phyloP scores from a whole-genome alignment of 495 filamentous ascomycete species.

The Neurospora sp. region DNA sequence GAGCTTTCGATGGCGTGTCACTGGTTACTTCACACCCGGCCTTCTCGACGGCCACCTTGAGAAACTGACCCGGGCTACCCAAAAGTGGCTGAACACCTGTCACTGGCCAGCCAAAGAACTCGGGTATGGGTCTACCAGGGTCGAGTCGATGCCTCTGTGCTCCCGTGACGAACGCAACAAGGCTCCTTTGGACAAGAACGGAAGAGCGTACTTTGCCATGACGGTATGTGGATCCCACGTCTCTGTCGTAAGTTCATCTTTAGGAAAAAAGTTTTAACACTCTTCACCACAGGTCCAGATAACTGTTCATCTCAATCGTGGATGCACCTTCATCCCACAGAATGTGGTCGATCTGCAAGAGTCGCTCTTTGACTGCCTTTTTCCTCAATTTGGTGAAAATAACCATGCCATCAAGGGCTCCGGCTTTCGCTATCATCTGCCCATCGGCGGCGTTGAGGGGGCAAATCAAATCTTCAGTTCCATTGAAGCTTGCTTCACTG shows the following conservation, averaged over 20 bases:
- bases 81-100: not conserved
- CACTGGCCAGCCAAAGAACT: not conserved
- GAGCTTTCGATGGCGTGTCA: not conserved
- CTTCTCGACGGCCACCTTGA: not conserved
- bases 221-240: not conserved
- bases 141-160: not conserved
- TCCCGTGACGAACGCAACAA: not conserved
- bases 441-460: not conserved
- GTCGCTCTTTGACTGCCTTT: not conserved
- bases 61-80: not conserved
- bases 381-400: not conserved
- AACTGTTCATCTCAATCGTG: not conserved
- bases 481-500: not conserved
- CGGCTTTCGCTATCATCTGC: not conserved
- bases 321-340: not conserved
- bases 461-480: not conserved
- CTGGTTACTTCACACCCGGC: not conserved
- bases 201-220: not conserved
- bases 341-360: not conserved
- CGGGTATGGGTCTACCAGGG: not conserved
- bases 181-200: not conserved
- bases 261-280: not conserved
- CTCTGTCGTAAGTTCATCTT: not conserved
- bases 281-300: not conserved
- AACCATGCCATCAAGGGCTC: not conserved